phyloP scores from a whole-genome alignment of 495 filamentous ascomycete genomes.

The Lepidopterella palustris region DNA sequence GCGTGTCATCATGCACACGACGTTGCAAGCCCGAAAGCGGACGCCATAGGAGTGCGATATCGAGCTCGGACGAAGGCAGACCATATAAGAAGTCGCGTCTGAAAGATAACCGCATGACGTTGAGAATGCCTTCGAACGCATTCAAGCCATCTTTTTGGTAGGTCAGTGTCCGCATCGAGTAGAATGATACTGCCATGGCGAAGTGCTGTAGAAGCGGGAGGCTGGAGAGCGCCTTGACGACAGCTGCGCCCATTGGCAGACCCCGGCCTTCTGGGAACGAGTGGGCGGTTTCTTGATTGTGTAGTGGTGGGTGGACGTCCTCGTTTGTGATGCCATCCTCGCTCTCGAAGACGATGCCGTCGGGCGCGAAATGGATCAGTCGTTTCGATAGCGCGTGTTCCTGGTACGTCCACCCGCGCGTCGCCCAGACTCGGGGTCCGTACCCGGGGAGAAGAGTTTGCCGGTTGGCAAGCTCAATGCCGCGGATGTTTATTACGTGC shows the following conservation, averaged over 20 bases:
- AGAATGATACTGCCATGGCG: neutral
- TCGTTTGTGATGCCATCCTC: neutral
- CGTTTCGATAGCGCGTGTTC: conserved; percentile 18
- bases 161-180: neutral
- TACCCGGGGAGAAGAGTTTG: neutral
- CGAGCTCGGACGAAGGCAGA: neutral
- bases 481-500: neutral
- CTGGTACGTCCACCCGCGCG: conserved; percentile 26
- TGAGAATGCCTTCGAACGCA: neutral
- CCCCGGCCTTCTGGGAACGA: neutral
- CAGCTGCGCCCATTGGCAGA: neutral
- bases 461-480: neutral
- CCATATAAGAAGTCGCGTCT: neutral
- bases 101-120: neutral
- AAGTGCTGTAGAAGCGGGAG: neutral
- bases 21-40: neutral
- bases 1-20: neutral
- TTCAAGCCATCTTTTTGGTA: neutral
- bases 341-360: conserved; percentile 20
- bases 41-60: neutral
- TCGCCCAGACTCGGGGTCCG: conserved; percentile 5
- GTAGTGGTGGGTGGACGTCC: neutral
- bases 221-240: neutral
- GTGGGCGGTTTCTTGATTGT: neutral
- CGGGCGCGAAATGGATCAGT: conserved; percentile 18